Evolutionary conservation across 2,329 filamentous ascomycete genomes (phyloP).

Genomic region (Calonectria naviculata): DNA sequence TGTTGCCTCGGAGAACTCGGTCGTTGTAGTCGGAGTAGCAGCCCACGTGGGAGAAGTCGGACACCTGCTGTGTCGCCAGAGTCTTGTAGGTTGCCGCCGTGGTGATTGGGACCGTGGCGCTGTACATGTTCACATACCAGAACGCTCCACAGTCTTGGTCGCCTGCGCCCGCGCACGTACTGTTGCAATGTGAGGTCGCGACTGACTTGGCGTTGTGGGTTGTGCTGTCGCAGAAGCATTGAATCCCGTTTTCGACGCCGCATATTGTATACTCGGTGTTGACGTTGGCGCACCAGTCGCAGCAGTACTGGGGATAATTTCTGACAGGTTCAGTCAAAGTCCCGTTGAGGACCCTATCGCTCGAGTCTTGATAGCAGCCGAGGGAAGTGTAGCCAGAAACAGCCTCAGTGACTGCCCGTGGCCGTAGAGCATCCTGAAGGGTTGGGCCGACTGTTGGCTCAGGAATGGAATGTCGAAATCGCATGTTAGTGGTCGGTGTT

Average conservation of each 20-base stretch:
- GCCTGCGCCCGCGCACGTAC: background rate
- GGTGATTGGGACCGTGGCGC: background rate
- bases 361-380: background rate
- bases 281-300: background rate
- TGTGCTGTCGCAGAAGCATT: constrained; percentile 4
- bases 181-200: background rate
- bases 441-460: background rate
- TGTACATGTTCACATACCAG: background rate
- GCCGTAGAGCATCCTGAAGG: background rate
- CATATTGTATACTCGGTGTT: constrained; percentile 3
- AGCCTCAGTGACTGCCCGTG: background rate
- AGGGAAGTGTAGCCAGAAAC: background rate
- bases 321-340: background rate
- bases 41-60: background rate
- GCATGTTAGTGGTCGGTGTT: background rate
- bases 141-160: background rate
- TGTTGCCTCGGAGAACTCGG: background rate
- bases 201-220: background rate
- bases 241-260: background rate
- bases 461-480: background rate
- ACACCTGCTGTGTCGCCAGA: background rate
- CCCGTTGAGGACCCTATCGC: background rate
- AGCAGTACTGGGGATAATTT: background rate
- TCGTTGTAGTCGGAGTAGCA: background rate
- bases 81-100: background rate